phyloP scores from a whole-genome alignment of 257 asterid species.

The Salvia splendens region DNA sequence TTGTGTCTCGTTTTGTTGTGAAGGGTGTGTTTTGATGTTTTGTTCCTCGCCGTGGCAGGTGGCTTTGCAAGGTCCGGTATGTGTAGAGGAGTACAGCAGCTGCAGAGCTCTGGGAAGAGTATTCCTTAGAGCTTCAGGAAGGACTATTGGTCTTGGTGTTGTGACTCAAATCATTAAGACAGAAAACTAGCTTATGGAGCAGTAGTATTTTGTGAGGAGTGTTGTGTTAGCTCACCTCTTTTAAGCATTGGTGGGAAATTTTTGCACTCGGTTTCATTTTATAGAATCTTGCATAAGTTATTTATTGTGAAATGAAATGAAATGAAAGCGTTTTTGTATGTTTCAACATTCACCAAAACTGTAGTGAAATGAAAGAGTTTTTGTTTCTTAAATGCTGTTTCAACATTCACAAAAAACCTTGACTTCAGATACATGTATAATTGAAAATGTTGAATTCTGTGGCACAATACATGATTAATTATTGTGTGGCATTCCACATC shows the following conservation, averaged over 20 bases:
- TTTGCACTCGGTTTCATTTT: background rate
- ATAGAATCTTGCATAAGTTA: background rate
- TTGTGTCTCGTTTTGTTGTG: background rate
- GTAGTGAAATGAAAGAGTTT: background rate
- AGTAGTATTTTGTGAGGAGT: background rate
- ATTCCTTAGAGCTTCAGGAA: slow-evolving; percentile 80
- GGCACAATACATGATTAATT: no score
- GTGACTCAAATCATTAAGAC: slow-evolving; percentile 54
- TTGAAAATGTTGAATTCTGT: no score
- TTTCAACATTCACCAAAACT: background rate
- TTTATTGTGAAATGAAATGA: background rate
- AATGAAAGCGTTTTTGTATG: background rate
- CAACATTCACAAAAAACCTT: background rate
- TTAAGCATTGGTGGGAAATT: slow-evolving; percentile 27
- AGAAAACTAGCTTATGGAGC: slow-evolving; percentile 26
- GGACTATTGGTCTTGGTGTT: slow-evolving; percentile 83
- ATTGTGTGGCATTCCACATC: no score
- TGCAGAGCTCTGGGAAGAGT: slow-evolving; percentile 83
- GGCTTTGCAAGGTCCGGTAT: slow-evolving; percentile 59
- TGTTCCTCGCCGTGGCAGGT: slow-evolving; percentile 44
- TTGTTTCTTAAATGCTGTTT: background rate
- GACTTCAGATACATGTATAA: no score
- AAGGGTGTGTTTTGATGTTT: background rate
- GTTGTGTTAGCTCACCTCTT: slow-evolving; percentile 35
- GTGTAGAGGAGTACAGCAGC: slow-evolving; percentile 71